A percentile compares a stretch with the other conserved stretches of the same genome.
phyloP scores from a whole-genome alignment of 1,284 basidiomycete species.

The Marasmius fiardii region DNA sequence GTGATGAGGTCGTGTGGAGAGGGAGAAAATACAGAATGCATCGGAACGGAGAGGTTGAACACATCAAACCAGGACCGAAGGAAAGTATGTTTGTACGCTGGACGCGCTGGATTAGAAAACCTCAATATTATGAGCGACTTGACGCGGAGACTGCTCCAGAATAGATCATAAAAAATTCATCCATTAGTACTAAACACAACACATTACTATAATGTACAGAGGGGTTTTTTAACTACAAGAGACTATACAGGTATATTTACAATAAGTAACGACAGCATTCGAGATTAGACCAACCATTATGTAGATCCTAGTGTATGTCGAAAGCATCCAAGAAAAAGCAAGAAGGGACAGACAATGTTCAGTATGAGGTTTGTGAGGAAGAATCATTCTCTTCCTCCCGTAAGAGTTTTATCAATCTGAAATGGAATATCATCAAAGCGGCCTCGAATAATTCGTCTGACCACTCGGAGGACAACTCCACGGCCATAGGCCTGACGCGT shows the following conservation, averaged over 20 bases:
- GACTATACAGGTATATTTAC: not conserved
- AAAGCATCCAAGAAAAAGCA: not conserved
- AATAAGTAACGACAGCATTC: not conserved
- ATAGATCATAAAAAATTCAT: constrained; percentile 13
- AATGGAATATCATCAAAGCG: constrained; percentile 27
- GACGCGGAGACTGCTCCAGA: constrained; percentile 26
- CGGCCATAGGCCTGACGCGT: constrained; percentile 41
- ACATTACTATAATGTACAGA: not conserved
- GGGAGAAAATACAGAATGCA: constrained; percentile 65
- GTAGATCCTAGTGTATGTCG: not conserved
- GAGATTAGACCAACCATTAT: not conserved
- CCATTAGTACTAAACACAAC: constrained; percentile 1
- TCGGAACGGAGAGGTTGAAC: constrained; percentile 59
- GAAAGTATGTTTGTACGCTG: constrained; percentile 14
- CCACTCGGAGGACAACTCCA: constrained; percentile 45
- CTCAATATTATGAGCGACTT: constrained; percentile 25
- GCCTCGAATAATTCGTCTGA: constrained; percentile 55
- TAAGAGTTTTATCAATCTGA: not conserved
- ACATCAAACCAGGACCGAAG: constrained; percentile 8
- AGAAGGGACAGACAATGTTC: not conserved
- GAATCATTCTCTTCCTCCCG: constrained; percentile 2
- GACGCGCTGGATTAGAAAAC: constrained; percentile 16
- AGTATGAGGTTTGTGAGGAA: not conserved
- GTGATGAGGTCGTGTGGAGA: constrained; percentile 82
- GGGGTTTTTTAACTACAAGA: not conserved